Conservation (phyloP, 345 rosid species). For the Atalantia buxifolia region DNA sequence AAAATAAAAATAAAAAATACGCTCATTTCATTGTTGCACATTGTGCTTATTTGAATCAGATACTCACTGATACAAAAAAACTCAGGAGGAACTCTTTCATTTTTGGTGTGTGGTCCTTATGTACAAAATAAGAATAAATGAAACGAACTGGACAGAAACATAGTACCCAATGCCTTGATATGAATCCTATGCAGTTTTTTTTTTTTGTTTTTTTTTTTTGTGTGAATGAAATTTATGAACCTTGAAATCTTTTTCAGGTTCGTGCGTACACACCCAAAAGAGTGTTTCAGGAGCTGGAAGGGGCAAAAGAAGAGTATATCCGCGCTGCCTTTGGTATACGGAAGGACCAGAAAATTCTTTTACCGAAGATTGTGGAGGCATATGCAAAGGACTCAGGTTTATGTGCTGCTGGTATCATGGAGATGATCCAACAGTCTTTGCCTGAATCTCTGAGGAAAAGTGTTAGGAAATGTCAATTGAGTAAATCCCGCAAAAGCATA, state of each 20-base stretch:
- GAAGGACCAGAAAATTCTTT: conserved; percentile 67
- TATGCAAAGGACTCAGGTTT: conserved; percentile 71
- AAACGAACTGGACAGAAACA: neutral
- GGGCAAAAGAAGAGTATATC: conserved; percentile 86
- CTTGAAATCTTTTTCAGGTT: conserved; percentile 42
- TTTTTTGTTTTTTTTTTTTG: neutral
- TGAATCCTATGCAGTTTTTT: neutral
- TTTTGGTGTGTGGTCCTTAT: neutral
- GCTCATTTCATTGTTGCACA: neutral
- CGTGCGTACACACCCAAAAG: conserved; percentile 75
- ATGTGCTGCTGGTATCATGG: conserved; percentile 46
- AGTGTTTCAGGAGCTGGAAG: conserved; percentile 72
- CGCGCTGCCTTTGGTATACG: conserved; percentile 66
- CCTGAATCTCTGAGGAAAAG: conserved; percentile 59
- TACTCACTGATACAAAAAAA: neutral
- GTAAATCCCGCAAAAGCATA: conserved; percentile 67
- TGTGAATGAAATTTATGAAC: conserved; percentile 1
- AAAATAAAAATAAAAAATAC: neutral
- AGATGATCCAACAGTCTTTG: conserved; percentile 63
- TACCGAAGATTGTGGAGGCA: conserved; percentile 79
- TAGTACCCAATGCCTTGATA: neutral
- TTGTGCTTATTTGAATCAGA: neutral
- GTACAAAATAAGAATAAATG: neutral
- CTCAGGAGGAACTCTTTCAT: neutral
- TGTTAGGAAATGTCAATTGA: conserved; percentile 47